Evolutionary conservation across 192 early-diverging fungal species (phyloP).

Genomic region (Phlyctochytrium planicorne): DNA sequence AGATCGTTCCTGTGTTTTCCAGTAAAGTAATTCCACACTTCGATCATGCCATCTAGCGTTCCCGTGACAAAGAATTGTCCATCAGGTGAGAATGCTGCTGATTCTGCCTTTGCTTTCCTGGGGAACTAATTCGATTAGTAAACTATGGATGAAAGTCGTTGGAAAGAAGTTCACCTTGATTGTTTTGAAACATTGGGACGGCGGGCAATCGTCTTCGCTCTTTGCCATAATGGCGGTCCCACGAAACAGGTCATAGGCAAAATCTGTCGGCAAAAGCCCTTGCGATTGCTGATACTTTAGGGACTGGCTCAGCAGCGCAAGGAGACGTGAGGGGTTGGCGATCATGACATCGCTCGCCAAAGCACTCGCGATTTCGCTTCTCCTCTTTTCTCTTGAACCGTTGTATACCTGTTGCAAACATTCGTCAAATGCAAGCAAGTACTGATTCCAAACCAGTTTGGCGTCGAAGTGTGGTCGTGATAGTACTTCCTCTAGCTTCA

Average conservation of each 20-base stretch:
- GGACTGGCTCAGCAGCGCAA: constrained; percentile 82
- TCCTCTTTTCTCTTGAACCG: constrained; percentile 68
- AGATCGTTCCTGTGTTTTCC: constrained; percentile 88
- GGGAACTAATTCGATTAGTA: constrained; percentile 63
- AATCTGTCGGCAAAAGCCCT: constrained; percentile 59
- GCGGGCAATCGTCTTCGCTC: constrained; percentile 72
- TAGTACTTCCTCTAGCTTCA: constrained; percentile 77
- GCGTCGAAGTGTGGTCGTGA: too few relatives aligned
- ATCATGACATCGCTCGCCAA: constrained; percentile 59
- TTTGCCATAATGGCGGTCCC: constrained; percentile 62
- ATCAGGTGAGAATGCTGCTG: constrained; percentile 76
- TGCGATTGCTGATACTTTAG: constrained; percentile 88
- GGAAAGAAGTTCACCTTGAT: constrained; percentile 66
- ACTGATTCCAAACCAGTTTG: too few relatives aligned
- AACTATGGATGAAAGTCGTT: neutral
- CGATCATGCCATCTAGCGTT: constrained; percentile 91
- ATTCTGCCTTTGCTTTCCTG: constrained; percentile 79
- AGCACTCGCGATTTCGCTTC: constrained; percentile 72
- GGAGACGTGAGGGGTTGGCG: constrained; percentile 74
- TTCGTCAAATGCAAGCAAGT: too few relatives aligned
- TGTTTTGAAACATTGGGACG: constrained; percentile 67
- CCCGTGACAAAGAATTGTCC: constrained; percentile 86
- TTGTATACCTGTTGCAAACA: constrained; percentile 59
- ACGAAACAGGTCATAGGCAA: constrained; percentile 76
- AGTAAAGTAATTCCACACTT: constrained; percentile 91